Percentiles rank a stretch among this genome's conserved stretches.
phyloP scores from a whole-genome alignment of 352 stramenopile genomes.

The Achlya hypogyna region DNA sequence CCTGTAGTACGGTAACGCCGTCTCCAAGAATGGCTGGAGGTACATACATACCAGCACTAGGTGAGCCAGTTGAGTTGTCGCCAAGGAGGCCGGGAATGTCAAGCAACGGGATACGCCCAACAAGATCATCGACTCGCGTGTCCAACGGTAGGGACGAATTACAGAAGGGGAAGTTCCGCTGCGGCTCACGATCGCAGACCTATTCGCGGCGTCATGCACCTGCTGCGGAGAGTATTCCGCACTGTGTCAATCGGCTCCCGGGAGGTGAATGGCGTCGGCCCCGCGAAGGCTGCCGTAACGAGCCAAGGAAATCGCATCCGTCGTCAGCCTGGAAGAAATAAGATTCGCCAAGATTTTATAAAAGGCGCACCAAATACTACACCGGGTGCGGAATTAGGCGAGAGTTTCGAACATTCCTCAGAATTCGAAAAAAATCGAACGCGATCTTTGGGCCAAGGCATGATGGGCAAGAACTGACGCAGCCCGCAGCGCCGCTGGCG shows the following conservation, averaged over 20 bases:
- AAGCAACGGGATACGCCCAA: slow-evolving; percentile 48
- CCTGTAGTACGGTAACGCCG: slow-evolving; percentile 26
- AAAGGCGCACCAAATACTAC: neutral
- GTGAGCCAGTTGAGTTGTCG: slow-evolving; percentile 35
- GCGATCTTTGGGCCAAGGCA: neutral
- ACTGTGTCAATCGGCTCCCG: too few relatives aligned
- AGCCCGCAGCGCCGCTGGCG: too few relatives aligned
- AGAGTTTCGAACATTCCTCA: neutral
- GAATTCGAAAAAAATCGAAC: neutral
- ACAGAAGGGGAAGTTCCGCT: slow-evolving; percentile 60
- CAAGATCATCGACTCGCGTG: slow-evolving; percentile 67
- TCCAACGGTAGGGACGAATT: slow-evolving; percentile 47
- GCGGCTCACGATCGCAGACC: slow-evolving; percentile 37
- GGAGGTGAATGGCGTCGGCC: neutral
- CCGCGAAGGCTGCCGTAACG: too few relatives aligned
- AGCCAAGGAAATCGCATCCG: too few relatives aligned
- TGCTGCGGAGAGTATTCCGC: too few relatives aligned
- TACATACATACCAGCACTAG: slow-evolving; percentile 21
- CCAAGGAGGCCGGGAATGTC: slow-evolving; percentile 75
- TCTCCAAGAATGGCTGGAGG: neutral
- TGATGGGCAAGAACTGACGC: too few relatives aligned
- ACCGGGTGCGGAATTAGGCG: neutral
- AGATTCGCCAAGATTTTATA: too few relatives aligned
- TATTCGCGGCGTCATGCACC: too few relatives aligned
- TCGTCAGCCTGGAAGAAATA: neutral